Base-by-base conservation (phyloP, 495 filamentous ascomycete species). In the Xanthoparmelia taractica region DNA sequence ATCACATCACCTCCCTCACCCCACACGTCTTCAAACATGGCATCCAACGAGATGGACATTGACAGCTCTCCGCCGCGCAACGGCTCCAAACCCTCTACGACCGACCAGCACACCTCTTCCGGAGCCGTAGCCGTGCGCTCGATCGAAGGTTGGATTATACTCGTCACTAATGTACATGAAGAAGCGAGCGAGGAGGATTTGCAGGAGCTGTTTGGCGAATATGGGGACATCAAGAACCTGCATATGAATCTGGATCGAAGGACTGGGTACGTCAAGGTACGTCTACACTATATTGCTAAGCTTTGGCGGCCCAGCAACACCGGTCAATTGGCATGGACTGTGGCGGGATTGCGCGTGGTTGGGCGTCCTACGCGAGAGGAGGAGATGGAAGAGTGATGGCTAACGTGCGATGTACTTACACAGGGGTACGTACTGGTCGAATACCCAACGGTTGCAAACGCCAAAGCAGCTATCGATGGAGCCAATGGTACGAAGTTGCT, bases 101-200 rank as follows among this genome's bases (percentile, higher is more conserved):
- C 86, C 63, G 84, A 86, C 63, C 75, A 82, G 27, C 85, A 87
- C 72, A 96, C 93, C 55, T 79, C 84, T 64, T 78, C 84, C 59
- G 89, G 88, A 65, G 91, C 93, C 34, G 91, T 89, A 8, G 95
- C 93, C 18, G 95, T 99, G 59, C 91, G 95, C 74, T 96, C 90
- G 65, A 97, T 99, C 73, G 95, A 99, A 74, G 95, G 95, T 67
- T 99, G 95, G 95, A 97, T 99, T 75, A 81, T 99, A 66, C 87
- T 97, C 63, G 92, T 87, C 64, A 96, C 92, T 25, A 97, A 97
- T 73, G 91, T 97, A 47, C 94, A 99, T 74, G 95, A 97, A 73
- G 95, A 99, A 76, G 91, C 95, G 23, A 90, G 86, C 69, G 95
- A 99, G 77, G 95, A 99, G 76, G 91, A 96, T 65, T 75, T 99